A percentile compares a stretch with the other conserved stretches of the same genome.
Evolutionary conservation across 495 filamentous ascomycete species (phyloP).

Genomic region (Astrothelium subdiscretum): DNA sequence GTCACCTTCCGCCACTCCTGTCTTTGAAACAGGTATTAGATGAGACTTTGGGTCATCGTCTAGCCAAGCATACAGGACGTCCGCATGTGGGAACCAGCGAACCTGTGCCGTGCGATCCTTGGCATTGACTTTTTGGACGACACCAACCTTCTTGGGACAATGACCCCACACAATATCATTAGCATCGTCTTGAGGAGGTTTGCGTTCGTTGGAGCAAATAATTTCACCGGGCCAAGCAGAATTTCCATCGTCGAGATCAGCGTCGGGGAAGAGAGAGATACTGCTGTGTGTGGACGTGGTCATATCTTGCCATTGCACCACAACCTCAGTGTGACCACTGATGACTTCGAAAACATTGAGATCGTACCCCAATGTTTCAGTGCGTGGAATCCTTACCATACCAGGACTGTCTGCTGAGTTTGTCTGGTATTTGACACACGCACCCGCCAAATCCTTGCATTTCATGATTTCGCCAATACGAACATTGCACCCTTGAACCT

Average conservation of each 20-base stretch:
- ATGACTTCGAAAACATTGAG: conserved; percentile 43
- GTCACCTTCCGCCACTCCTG: conserved; percentile 32
- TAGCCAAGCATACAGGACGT: conserved; percentile 26
- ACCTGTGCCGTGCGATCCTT: conserved; percentile 42
- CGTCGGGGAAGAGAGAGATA: conserved; percentile 34
- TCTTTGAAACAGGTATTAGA: conserved; percentile 23
- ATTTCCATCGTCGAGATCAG: conserved; percentile 38
- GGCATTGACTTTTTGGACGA: conserved; percentile 48
- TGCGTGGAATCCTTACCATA: conserved; percentile 34
- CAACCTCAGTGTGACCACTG: conserved; percentile 34
- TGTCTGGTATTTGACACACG: conserved; percentile 38
- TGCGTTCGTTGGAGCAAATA: conserved; percentile 36
- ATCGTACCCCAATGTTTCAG: conserved; percentile 44
- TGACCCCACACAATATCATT: conserved; percentile 3
- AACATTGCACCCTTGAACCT: conserved; percentile 10
- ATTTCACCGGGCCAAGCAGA: conserved; percentile 51
- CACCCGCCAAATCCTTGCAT: conserved; percentile 39
- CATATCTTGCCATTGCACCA: conserved; percentile 50
- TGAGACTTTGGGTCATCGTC: conserved; percentile 23
- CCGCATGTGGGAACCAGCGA: conserved; percentile 39
- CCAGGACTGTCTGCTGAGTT: conserved; percentile 13
- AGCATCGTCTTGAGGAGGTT: not conserved
- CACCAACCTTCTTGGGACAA: conserved; percentile 37
- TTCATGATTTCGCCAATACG: conserved; percentile 36
- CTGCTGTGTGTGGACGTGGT: conserved; percentile 35